Percentiles rank a stretch among this genome's conserved stretches.
Evolutionary conservation across 2,329 filamentous ascomycete genomes (phyloP).

Genomic region (Botrytis medusae): DNA sequence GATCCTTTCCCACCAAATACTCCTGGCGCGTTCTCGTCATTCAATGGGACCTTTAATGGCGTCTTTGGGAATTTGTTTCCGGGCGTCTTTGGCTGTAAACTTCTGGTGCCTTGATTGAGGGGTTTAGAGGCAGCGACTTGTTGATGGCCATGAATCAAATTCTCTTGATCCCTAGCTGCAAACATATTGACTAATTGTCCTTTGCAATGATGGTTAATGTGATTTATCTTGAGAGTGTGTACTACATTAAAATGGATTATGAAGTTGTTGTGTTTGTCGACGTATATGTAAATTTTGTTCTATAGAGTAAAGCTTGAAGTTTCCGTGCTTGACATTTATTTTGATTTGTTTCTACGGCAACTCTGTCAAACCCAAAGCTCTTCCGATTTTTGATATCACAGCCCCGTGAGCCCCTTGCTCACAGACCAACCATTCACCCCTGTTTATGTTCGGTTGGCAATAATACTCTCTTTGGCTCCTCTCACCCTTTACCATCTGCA

Average conservation of each 20-base stretch:
- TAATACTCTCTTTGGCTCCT: slow-evolving; percentile 18
- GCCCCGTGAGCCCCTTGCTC: slow-evolving; percentile 19
- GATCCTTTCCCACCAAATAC: slow-evolving; percentile 58
- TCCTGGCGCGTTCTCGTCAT: slow-evolving; percentile 79
- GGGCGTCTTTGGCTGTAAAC: slow-evolving; percentile 73
- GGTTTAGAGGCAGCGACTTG: slow-evolving; percentile 69
- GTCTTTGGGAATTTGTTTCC: slow-evolving; percentile 76
- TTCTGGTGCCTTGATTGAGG: slow-evolving; percentile 62
- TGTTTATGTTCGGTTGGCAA: slow-evolving; percentile 24
- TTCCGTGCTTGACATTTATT: slow-evolving; percentile 9
- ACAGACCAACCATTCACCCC: slow-evolving; percentile 21
- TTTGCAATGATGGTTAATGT: slow-evolving; percentile 17
- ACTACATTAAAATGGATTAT: slow-evolving; percentile 18
- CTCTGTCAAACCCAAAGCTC: slow-evolving; percentile 9
- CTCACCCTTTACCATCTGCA: slow-evolving; percentile 17
- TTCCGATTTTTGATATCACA: slow-evolving; percentile 13
- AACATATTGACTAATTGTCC: slow-evolving; percentile 56
- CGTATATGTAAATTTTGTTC: neutral
- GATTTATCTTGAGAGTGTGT: neutral
- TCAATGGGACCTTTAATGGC: slow-evolving; percentile 71
- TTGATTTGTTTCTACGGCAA: slow-evolving; percentile 27
- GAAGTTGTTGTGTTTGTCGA: slow-evolving; percentile 11
- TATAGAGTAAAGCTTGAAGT: neutral
- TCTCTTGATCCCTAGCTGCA: slow-evolving; percentile 83
- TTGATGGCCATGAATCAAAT: slow-evolving; percentile 75